Base-by-base conservation (phyloP, 306 rosid species). In the Cucurbita moschata region DNA sequence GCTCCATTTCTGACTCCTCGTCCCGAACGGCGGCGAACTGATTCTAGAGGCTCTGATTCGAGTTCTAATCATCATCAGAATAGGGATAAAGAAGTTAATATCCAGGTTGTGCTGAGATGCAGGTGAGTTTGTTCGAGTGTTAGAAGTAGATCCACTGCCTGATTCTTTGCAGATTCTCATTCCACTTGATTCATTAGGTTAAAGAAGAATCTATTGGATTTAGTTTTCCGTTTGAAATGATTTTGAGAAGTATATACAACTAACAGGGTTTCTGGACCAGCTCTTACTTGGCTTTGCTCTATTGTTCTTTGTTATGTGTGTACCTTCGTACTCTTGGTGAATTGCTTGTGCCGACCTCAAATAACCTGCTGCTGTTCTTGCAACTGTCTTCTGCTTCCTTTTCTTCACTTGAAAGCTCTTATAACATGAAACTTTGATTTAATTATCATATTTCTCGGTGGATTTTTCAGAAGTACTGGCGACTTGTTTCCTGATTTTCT, bases 51-150 rank as follows among this genome's bases (percentile, higher is more conserved):
- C 4, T 56, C 86, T 16, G 96, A 93, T 47, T 82, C 85, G 80
- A 78, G 54, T 80, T 75, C 82, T 39, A 85, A 50, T 7, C 54
- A 50, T 70, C 89, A 87, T 49, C 88, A 79, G 38, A 92, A 87
- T 64, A 87, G 77, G 78, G 97, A 90, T 53, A 89, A 74, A 77
- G 97, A 88, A 78, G 81, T 86, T 23, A 90, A 91, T 44, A 88
- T 94, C 4, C 97, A 94, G 77, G 97, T 94, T 76, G 75, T 94
- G 67, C 87, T 94, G 44, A 86, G 99, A 75, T 94, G 99, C 99
- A 91, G 99, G 99, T 90, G 13, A 19, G 39, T 11, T 37, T 13
- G 16, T 19, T 15, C 3, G 23, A 62, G 69, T 62, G n/a, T 59
- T 30, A 2, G 64, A 59, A 26, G 18, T 59, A 59, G 64, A 59